A percentile compares a stretch with the other conserved stretches of the same genome.
These are phyloP conservation scores for Lipomyces japonicus DNA, from an alignment of 805 yeast species.

Conservation along the genomic window DNA sequence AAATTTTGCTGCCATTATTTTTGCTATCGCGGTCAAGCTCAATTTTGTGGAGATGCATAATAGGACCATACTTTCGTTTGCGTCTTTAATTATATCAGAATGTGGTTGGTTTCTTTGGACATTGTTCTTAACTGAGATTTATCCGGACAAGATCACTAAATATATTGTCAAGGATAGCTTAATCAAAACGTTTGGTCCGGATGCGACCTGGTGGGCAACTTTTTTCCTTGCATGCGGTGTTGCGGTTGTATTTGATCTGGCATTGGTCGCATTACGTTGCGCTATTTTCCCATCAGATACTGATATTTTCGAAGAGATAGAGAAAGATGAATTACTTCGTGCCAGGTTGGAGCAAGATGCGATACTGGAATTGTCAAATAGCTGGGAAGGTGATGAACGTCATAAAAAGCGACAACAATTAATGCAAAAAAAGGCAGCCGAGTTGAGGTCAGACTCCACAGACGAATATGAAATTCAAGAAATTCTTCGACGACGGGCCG, in stretches of 20 bases:
- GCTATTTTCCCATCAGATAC: constrained; percentile 66
- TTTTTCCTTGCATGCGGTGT: constrained; percentile 54
- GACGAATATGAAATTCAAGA: constrained; percentile 4
- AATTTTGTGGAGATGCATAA: constrained; percentile 74
- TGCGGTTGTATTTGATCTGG: constrained; percentile 63
- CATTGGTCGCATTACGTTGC: constrained; percentile 54
- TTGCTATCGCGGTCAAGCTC: constrained; percentile 71
- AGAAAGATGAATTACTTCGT: constrained; percentile 63
- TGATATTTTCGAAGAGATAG: constrained; percentile 73
- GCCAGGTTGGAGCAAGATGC: constrained; percentile 70
- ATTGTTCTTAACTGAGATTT: constrained; percentile 66
- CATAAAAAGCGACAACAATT: constrained; percentile 14
- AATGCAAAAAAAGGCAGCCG: constrained; percentile 14
- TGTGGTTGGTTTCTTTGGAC: constrained; percentile 89
- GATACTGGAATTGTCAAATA: constrained; percentile 65
- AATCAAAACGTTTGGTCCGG: constrained; percentile 67
- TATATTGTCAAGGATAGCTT: constrained; percentile 68
- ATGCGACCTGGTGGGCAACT: constrained; percentile 83
- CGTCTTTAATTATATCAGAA: constrained; percentile 64
- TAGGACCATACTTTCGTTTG: constrained; percentile 63
- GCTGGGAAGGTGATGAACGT: constrained; percentile 56
- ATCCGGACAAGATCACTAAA: constrained; percentile 48
- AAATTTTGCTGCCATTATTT: constrained; percentile 65
- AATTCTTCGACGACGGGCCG: constrained; percentile 1
- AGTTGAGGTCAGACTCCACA: background rate